These are phyloP conservation scores for Cunninghamia lanceolata DNA, from an alignment of 75 land plant species.

Conservation along the genomic window DNA sequence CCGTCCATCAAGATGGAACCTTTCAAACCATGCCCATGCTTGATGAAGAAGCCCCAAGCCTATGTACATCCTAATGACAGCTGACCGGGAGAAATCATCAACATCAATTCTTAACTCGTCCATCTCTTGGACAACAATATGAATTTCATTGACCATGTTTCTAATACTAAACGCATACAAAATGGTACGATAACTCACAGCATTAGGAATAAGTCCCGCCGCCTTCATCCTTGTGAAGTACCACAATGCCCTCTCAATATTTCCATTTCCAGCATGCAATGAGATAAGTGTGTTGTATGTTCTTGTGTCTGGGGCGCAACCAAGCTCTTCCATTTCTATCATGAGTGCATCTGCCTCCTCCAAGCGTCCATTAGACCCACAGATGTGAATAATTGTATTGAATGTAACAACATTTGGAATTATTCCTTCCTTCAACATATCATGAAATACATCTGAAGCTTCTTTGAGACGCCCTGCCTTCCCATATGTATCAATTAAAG, in stretches of 20 bases:
- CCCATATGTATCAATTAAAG: conserved; percentile 81
- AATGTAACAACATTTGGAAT: conserved; percentile 68
- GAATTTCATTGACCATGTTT: conserved; percentile 55
- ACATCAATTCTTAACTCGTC: conserved; percentile 47
- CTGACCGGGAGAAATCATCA: conserved; percentile 54
- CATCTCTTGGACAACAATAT: conserved; percentile 56
- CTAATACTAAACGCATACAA: conserved; percentile 52
- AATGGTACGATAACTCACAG: conserved; percentile 69
- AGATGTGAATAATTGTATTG: conserved; percentile 87
- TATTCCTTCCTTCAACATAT: conserved; percentile 66
- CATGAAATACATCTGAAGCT: conserved; percentile 56
- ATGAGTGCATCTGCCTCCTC: conserved; percentile 60
- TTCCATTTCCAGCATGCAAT: conserved; percentile 42
- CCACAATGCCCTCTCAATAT: conserved; percentile 40
- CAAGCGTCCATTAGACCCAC: conserved; percentile 58
- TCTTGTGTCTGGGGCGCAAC: conserved; percentile 63
- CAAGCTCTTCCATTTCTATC: conserved; percentile 60
- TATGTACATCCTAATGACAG: conserved; percentile 70
- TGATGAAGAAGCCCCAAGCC: conserved; percentile 38
- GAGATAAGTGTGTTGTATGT: conserved; percentile 80
- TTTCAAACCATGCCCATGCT: conserved; percentile 52
- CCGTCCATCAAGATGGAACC: conserved; percentile 32
- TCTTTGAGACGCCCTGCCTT: conserved; percentile 65
- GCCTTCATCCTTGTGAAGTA: conserved; percentile 68
- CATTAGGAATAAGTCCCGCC: conserved; percentile 48